Conservation (phyloP, 2,329 filamentous ascomycete species). For the Cercospora berteroae region DNA sequence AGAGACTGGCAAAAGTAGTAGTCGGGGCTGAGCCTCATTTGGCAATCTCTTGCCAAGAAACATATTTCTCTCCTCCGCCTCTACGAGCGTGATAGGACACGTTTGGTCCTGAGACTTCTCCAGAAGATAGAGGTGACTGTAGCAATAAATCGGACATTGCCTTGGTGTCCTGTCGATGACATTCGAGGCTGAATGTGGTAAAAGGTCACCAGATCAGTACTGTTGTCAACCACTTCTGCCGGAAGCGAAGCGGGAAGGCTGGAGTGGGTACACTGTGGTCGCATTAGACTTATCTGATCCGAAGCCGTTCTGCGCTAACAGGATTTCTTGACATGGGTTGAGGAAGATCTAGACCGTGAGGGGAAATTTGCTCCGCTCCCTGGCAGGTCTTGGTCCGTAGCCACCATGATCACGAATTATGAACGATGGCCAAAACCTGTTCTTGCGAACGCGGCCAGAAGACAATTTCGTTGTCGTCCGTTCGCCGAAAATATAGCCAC, state of each 20-base stretch:
- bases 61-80: not conserved
- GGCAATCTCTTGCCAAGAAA: not conserved
- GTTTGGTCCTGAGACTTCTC: not conserved
- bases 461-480: not conserved
- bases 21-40: not conserved
- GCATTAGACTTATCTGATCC: slow-evolving; percentile 5
- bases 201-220: not conserved
- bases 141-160: not conserved
- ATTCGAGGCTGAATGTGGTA: not conserved
- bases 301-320: not conserved
- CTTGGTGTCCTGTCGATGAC: not conserved
- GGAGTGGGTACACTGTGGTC: not conserved
- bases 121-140: not conserved
- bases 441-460: too few relatives aligned
- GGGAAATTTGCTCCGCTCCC: not conserved
- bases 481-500: not conserved
- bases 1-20: not conserved
- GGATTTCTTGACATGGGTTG: not conserved
- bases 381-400: not conserved
- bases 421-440: not conserved
- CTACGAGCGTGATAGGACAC: not conserved
- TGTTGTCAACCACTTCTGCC: not conserved
- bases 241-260: not conserved
- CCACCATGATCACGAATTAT: not conserved
- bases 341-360: not conserved